Percentiles rank a stretch among this genome's conserved stretches.
phyloP scores from a whole-genome alignment of 2,329 filamentous ascomycete species.

The Apiospora pterosperma region DNA sequence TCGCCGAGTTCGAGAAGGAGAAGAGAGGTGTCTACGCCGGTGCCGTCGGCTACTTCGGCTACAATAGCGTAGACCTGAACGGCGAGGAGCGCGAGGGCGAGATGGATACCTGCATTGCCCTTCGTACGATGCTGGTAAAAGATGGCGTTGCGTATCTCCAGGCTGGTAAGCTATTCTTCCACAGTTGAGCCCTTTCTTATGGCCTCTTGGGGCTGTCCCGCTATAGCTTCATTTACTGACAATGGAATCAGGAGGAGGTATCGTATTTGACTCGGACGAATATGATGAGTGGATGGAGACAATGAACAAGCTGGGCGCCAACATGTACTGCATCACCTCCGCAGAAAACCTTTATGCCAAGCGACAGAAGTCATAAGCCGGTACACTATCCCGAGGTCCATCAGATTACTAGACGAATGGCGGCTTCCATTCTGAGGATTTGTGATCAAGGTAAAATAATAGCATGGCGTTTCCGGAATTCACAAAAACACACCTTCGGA shows the following conservation, averaged over 20 bases:
- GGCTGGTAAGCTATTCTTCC: conserved; percentile 45
- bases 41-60: conserved; percentile 95
- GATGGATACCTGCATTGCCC: conserved; percentile 81
- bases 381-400: background rate
- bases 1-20: conserved; percentile 89
- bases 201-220: background rate
- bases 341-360: conserved; percentile 66
- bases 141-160: conserved; percentile 90
- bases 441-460: background rate
- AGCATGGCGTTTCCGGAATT: conserved; percentile 2
- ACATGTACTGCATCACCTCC: conserved; percentile 81
- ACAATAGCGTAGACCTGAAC: conserved; percentile 64
- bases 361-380: conserved; percentile 21
- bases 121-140: conserved; percentile 93
- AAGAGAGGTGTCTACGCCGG: conserved; percentile 95
- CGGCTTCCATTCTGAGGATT: background rate
- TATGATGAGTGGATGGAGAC: conserved; percentile 95
- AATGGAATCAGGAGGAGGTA: conserved; percentile 63
- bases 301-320: conserved; percentile 88
- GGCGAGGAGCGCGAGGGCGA: conserved; percentile 69
- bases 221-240: background rate
- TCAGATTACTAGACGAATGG: conserved; percentile 1
- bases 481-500: background rate
- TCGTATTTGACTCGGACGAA: conserved; percentile 89
- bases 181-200: background rate